Percentiles rank a stretch among this genome's conserved stretches.
Conservation (phyloP, 2,329 filamentous ascomycete species). For the Claviceps maximensis region DNA sequence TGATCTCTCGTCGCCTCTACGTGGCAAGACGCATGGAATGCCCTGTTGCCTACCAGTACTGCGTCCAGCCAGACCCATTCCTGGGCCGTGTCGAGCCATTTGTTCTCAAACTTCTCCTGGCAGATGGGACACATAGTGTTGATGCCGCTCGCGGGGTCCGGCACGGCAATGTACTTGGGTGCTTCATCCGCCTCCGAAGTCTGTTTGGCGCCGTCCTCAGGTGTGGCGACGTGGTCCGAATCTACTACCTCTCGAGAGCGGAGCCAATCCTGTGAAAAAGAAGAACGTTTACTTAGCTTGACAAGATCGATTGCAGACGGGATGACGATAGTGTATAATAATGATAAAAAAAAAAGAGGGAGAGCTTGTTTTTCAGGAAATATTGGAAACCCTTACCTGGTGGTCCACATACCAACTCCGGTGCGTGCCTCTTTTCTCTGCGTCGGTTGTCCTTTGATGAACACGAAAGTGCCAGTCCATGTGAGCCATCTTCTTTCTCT, state of each 20-base stretch:
- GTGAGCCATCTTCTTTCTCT: constrained; percentile 75
- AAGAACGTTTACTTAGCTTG: neutral
- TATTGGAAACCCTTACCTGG: constrained; percentile 39
- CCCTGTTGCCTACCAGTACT: constrained; percentile 59
- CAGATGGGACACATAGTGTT: constrained; percentile 85
- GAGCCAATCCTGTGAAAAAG: constrained; percentile 62
- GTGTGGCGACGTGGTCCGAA: constrained; percentile 31
- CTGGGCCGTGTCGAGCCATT: constrained; percentile 83
- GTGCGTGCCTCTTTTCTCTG: constrained; percentile 74
- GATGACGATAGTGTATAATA: neutral
- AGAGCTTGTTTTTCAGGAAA: neutral
- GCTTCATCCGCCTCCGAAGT: constrained; percentile 24
- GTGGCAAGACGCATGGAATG: constrained; percentile 86
- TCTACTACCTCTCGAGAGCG: constrained; percentile 71
- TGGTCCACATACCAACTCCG: constrained; percentile 93
- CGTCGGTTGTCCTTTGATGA: constrained; percentile 77
- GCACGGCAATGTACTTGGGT: constrained; percentile 68
- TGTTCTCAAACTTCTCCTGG: constrained; percentile 85
- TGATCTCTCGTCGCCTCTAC: constrained; percentile 63
- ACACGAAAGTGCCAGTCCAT: constrained; percentile 98
- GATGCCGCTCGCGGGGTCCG: constrained; percentile 59
- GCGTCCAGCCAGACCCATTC: constrained; percentile 97
- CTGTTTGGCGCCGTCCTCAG: constrained; percentile 20
- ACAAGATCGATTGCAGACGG: neutral
- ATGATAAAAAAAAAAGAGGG: neutral